Evolutionary conservation across 768 basidiomycete species (phyloP), one percentile per base, ranked within the genome.

Genomic region (Rhodotorula sphaerocarpa): DNA sequence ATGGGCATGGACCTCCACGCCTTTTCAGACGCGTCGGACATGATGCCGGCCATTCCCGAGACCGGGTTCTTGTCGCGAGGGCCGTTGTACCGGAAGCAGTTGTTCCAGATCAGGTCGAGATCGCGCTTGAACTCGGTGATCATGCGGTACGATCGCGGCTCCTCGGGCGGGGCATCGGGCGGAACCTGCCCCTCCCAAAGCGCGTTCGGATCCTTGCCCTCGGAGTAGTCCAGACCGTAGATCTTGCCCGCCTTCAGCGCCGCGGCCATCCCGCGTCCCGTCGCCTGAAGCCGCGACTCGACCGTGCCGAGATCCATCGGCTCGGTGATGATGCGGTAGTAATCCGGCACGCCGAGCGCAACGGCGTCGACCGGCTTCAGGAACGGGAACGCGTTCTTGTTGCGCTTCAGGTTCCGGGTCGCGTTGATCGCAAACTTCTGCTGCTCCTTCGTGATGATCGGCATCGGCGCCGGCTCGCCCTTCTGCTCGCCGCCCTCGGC

Each of bases 291-390:
- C 77, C 96, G 95, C 71, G 82, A 82, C 76, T 97, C 93, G 61
- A 96, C 83, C 47, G 93, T 95, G 5, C 84, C 81, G 50, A 99
- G 81, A 74, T 97, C 95, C 89, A 96, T 96, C 0, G 95, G 95
- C 31, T 80, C 82, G 73, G 85, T 88, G 76, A 99, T 83, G 73
- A 97, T 83, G 48, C 80, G 80, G 41, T 82, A 82, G 71, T 99
- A 99, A 74, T 93, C 90, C 14, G 90, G 93, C 64, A 80, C 78
- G 63, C 73, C 74, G 57, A 79, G 73, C 12, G 83, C 86, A 69
- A 91, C 81, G 27, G 85, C 81, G 75, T 99, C 95, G 59, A 99
- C 95, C 25, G 95, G 91, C 53, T 79, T 80, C 55, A 86, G 76
- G 77, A 99, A 99, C 1, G 90, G 84, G 3, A 74, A 72, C 0